Evolutionary conservation across 1,139 yeast species (phyloP).

Genomic region (Sugiyamaella neomexicana): DNA sequence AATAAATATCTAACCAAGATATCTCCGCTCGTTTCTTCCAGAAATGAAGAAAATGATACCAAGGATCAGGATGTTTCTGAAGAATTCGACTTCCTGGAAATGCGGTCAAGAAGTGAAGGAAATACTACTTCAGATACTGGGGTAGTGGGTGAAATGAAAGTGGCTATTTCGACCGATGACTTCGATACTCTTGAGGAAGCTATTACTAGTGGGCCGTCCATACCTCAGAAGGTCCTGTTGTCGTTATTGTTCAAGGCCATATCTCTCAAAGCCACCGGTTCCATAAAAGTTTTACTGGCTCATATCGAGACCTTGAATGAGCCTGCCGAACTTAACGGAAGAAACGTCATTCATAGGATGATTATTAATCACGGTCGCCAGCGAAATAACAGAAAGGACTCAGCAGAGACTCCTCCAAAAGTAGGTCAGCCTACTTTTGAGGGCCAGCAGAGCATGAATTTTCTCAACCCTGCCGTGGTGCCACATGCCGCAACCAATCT

Average conservation of each 20-base stretch:
- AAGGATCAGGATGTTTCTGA: slow-evolving; percentile 8
- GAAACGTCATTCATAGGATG: slow-evolving; percentile 83
- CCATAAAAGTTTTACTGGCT: slow-evolving; percentile 58
- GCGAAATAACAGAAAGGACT: slow-evolving; percentile 24
- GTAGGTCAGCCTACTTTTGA: slow-evolving; percentile 4
- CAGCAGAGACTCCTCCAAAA: slow-evolving; percentile 2
- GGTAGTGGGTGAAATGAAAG: slow-evolving; percentile 25
- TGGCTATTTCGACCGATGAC: slow-evolving; percentile 34
- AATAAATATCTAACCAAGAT: slow-evolving; percentile 55
- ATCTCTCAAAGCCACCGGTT: slow-evolving; percentile 48
- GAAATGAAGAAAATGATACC: slow-evolving; percentile 7
- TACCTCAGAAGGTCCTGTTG: slow-evolving; percentile 47
- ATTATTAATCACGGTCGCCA: slow-evolving; percentile 73
- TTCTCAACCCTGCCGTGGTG: slow-evolving; percentile 51
- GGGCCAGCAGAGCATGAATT: slow-evolving; percentile 29
- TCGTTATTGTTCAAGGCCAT: slow-evolving; percentile 68
- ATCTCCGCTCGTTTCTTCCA: slow-evolving; percentile 40
- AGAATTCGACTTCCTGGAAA: not conserved
- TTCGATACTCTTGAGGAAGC: slow-evolving; percentile 28
- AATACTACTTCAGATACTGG: slow-evolving; percentile 20
- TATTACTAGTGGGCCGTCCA: slow-evolving; percentile 15
- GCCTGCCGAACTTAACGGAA: slow-evolving; percentile 70
- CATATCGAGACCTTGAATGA: slow-evolving; percentile 55
- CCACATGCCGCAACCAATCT: slow-evolving; percentile 47
- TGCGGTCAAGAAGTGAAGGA: not conserved